These are phyloP conservation scores for Picochlorum sp. DNA, from an alignment of 139 green algal species.

Conservation along the genomic window DNA sequence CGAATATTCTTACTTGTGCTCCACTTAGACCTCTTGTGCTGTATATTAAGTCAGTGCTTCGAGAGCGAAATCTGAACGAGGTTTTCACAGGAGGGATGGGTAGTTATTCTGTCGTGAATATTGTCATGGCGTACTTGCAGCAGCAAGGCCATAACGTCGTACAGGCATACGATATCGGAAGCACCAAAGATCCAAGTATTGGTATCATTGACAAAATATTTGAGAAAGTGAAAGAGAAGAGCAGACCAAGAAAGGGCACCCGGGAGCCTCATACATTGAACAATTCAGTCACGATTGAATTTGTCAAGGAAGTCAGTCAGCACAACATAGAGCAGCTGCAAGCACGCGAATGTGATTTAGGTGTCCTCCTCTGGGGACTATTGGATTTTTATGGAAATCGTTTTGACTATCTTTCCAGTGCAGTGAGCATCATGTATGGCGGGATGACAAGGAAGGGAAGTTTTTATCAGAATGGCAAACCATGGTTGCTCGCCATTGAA, in stretches of 20 bases:
- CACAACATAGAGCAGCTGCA: neutral
- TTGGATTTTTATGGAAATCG: slow-evolving; percentile 41
- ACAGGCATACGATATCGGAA: neutral
- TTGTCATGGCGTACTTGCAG: slow-evolving; percentile 63
- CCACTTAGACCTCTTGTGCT: slow-evolving; percentile 58
- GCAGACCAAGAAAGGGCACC: neutral
- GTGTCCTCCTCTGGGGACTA: slow-evolving; percentile 49
- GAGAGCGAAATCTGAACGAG: slow-evolving; percentile 61
- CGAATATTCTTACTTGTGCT: slow-evolving; percentile 41
- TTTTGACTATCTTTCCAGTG: slow-evolving; percentile 39
- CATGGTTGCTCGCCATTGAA: slow-evolving; percentile 44
- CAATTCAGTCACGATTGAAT: slow-evolving; percentile 2
- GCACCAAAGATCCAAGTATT: too few relatives aligned
- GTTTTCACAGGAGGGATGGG: slow-evolving; percentile 56
- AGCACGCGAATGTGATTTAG: slow-evolving; percentile 34
- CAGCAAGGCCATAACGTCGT: slow-evolving; percentile 18
- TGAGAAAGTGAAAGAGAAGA: neutral
- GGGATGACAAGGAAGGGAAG: slow-evolving; percentile 41
- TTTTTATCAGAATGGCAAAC: slow-evolving; percentile 27
- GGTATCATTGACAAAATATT: neutral
- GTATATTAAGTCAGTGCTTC: slow-evolving; percentile 51
- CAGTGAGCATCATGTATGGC: slow-evolving; percentile 43
- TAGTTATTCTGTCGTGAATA: slow-evolving; percentile 63
- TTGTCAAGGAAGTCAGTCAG: slow-evolving; percentile 1
- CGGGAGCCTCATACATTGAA: neutral